Base-by-base conservation (phyloP, 805 yeast species). In the Lipomyces mesembrius region DNA sequence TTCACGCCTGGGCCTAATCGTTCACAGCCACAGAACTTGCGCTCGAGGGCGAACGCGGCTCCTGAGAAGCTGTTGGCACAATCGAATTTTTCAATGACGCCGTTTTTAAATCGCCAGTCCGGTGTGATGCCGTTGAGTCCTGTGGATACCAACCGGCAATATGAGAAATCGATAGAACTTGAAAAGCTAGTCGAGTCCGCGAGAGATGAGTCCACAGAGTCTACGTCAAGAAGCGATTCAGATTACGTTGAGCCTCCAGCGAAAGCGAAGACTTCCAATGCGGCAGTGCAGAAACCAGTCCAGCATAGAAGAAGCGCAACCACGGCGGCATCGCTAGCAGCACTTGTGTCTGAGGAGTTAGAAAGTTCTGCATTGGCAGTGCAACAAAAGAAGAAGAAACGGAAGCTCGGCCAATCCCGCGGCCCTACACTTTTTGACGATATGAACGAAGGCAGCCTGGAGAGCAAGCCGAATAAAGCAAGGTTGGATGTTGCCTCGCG, bases 21-120 rank as follows among this genome's bases (percentile, higher is more conserved):
- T 20, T 32, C n/a, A 29, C 35, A 25, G 9, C 55, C 32, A 22
- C 55, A 29, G n/a, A 29, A 25, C 22, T 11, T 7, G 22, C 29
- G 59, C 17, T 20, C 43, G 37, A n/a, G 37, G 29, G 25, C 59
- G n/a, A n/a, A 22, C 6, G 49, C 59, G 27, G 39, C 22, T 11
- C 12, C 65, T 4, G 63, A 29, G 2, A 63, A 61, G 32, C 39
- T 62, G 14, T 35, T 68, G 53, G 71, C 63, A n/a, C 54, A 67
- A 39, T 67, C 71, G 2, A 56, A 58, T 11, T 67, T 67, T 43
- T 66, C 71, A 7, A 66, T 62, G 67, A 68, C 71, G 5, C 70
- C 71, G 9, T 68, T 68, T 32, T 39, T 67, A 34, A 51, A 65
- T 9, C 51, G 53, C 22, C 59, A 60, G 51, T 43, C 66, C 5